These are phyloP conservation scores for Nakaseomyces kungkrabaensis DNA, from an alignment of 1,139 yeast genomes.

Conservation along the genomic window DNA sequence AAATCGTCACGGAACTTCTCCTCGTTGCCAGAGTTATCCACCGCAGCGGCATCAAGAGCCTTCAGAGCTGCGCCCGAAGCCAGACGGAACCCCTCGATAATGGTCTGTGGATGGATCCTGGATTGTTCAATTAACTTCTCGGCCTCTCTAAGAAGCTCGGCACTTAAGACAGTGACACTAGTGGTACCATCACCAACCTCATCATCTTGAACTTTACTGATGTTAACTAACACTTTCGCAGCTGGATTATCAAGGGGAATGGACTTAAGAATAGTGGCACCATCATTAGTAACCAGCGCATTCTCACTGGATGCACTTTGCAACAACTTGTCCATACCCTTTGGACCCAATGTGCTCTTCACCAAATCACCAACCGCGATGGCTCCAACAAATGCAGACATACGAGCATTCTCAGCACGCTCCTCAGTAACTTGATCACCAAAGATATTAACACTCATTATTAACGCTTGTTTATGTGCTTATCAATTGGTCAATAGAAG, in stretches of 20 bases:
- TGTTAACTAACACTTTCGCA: conserved; percentile 91
- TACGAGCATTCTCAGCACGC: conserved; percentile 94
- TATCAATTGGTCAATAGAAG: too few relatives aligned
- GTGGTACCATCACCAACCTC: conserved; percentile 99
- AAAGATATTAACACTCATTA: conserved; percentile 64
- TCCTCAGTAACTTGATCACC: conserved; percentile 98
- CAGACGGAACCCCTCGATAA: conserved; percentile 88
- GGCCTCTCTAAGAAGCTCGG: conserved; percentile 90
- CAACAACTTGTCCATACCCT: conserved; percentile 93
- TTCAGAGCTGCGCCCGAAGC: conserved; percentile 74
- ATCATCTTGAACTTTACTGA: conserved; percentile 95
- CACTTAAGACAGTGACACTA: conserved; percentile 88
- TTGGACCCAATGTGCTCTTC: conserved; percentile 92
- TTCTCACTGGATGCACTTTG: conserved; percentile 77
- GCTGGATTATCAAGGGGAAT: conserved; percentile 98
- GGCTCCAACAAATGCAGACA: conserved; percentile 96
- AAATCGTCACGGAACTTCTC: conserved; percentile 69
- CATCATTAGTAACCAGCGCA: conserved; percentile 88
- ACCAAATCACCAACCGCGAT: conserved; percentile 97
- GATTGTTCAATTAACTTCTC: conserved; percentile 77
- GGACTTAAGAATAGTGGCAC: conserved; percentile 90
- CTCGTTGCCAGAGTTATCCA: conserved; percentile 56
- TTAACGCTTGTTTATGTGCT: not conserved
- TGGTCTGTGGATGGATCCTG: conserved; percentile 97
- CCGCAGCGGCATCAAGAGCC: conserved; percentile 71